Base-by-base conservation (phyloP, 2,329 filamentous ascomycete genomes). In the Blumeria hordei region DNA sequence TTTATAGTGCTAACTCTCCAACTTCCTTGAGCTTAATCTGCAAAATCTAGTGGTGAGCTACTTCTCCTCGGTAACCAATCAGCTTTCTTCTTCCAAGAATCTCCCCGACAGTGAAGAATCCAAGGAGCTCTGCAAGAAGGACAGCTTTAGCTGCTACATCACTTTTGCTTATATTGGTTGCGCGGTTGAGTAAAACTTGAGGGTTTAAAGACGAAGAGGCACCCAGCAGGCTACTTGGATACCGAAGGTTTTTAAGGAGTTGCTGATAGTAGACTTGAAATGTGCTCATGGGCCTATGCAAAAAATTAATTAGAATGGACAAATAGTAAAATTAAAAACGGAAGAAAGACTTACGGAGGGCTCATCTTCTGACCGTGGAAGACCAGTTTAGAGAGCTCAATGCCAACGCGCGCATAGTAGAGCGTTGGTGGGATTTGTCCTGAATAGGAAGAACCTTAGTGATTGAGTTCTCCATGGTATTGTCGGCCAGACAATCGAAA, bases 21-120 rank as follows among this genome's bases (percentile, higher is more conserved):
- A 28, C 21, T 28, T 28, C 21, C 21, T 28, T 28, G 21, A 28
- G 21, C 21, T 28, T 28, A 28, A 2, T 28, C 21, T 4, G 21
- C 21, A 28, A 28, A 14, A 43, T 55, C 62, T 78, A 78, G 69
- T 81, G 76, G 60, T 73, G 72, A 62, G 74, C 75, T 60, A 68
- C 66, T 67, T 85, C 78, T 67, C 85, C 84, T 70, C 77, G 78
- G 77, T 98, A 98, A 60, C 92, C 92, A 63, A 98, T 76, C 63
- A 98, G 70, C 83, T 98, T 96, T 73, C 92, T 80, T 66, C 88
- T 79, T 65, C 92, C 92, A 65, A 98, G 81, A 70, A 98, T 96
- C 77, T 96, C 88, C 61, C 92, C 92, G 55, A 96, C 79, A 58
- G 88, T 93, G 77, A 96, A 98, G 78, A 98, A 98, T 58, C 92